Base-by-base conservation (phyloP, 2,329 filamentous ascomycete species). In the Penicillium occitanis region DNA sequence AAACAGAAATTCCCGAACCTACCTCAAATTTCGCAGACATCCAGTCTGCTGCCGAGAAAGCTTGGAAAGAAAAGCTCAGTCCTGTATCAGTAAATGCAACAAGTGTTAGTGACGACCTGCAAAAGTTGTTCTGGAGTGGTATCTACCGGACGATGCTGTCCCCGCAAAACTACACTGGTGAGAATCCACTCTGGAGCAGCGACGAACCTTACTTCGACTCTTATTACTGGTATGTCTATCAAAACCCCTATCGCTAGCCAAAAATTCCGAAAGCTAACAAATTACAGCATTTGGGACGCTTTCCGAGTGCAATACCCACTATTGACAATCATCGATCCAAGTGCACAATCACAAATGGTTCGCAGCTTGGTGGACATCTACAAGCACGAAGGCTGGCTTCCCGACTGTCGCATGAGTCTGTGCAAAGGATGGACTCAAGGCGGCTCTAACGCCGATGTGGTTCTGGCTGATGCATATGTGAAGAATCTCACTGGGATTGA, bases 321-420 rank as follows among this genome's bases (percentile, higher is more conserved):
- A 46, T 79, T 92, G 50, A 90, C 87, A 0, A 82, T 92, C 19
- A 70, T 90, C 0, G 90, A 92, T 69, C 88, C 90, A 0, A 70
- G 74, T 0, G 83, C 86, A 0, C 84, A 90, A 46, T 82, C 86
- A 0, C 78, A 86, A 66, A 90, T 92, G 84, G 80, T 91, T 1
- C 83, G 88, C 28, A 91, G 88, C 57, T 78, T 92, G 33, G 87
- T 92, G 40, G 89, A 91, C 68, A 91, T 86, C 0, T 91, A 91
- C 71, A 81, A 82, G n/a, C 83, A 90, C 72, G 81, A 88, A 65
- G 90, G 90, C 2, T 91, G 87, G 84, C 80, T 92, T 5, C 90
- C 90, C 0, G 90, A 92, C 73, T 91, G 89, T 67, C 85, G 89
- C 44, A 92, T 92, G 90, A 88, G 84, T 50, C 81, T 91, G 1